These are phyloP conservation scores for Colletotrichum tanaceti DNA, from an alignment of 2,329 filamentous ascomycete species.

Conservation along the genomic window DNA sequence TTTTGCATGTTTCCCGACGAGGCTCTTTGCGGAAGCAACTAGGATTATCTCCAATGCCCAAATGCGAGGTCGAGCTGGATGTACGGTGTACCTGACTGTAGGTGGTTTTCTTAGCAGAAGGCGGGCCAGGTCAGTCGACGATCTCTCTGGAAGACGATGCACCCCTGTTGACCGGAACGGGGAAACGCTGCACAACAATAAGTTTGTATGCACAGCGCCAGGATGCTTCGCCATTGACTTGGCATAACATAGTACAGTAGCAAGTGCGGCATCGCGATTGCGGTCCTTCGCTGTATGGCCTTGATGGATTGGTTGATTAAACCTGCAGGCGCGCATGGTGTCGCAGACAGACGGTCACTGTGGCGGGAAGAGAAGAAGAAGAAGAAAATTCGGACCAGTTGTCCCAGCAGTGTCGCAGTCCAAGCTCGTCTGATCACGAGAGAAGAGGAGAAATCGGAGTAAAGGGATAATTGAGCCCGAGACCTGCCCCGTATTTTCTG, in stretches of 20 bases:
- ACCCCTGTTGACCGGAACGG: slow-evolving; percentile 4
- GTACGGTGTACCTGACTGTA: no score
- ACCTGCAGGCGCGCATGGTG: not conserved
- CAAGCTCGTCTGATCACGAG: not conserved
- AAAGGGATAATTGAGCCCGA: slow-evolving; percentile 27
- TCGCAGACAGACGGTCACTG: not conserved
- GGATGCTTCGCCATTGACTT: not conserved
- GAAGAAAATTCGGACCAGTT: not conserved
- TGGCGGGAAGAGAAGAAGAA: no score
- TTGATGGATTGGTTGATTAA: not conserved
- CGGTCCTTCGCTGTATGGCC: not conserved
- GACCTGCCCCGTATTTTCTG: slow-evolving; percentile 11
- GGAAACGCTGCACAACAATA: not conserved
- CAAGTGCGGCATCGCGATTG: not conserved
- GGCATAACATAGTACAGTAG: not conserved
- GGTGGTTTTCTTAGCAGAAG: no score
- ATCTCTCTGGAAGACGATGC: slow-evolving; percentile 1
- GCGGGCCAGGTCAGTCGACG: not conserved
- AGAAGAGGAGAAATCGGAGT: slow-evolving; percentile 8
- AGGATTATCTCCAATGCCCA: no score
- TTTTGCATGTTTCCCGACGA: no score
- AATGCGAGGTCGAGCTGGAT: no score
- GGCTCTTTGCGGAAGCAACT: no score
- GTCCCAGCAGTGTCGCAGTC: not conserved
- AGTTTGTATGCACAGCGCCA: not conserved